Evolutionary conservation across 257 asterid species (phyloP).

Genomic region (Nemophila menziesii): DNA sequence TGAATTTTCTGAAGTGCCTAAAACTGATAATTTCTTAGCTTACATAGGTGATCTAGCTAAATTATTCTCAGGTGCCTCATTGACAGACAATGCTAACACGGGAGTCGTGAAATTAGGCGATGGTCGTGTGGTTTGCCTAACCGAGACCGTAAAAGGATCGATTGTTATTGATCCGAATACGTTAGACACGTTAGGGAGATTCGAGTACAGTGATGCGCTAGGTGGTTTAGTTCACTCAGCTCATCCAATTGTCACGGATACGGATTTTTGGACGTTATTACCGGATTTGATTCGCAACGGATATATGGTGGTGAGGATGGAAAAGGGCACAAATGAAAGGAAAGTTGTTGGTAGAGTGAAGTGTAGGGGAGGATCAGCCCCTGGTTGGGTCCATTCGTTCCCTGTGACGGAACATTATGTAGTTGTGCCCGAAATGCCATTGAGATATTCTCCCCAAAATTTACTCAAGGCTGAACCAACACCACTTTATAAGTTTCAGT

Average conservation of each 20-base stretch:
- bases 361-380: slow-evolving; percentile 72
- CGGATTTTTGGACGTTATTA: slow-evolving; percentile 50
- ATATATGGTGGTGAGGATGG: slow-evolving; percentile 68
- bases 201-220: slow-evolving; percentile 48
- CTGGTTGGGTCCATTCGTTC: slow-evolving; percentile 98
- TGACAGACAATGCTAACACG: slow-evolving; percentile 90
- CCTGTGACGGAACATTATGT: slow-evolving; percentile 82
- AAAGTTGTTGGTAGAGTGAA: slow-evolving; percentile 58
- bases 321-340: slow-evolving; percentile 68
- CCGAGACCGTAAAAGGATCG: slow-evolving; percentile 86
- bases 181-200: slow-evolving; percentile 53
- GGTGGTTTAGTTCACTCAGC: slow-evolving; percentile 87
- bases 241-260: slow-evolving; percentile 79
- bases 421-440: slow-evolving; percentile 94
- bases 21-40: slow-evolving; percentile 49
- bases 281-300: slow-evolving; percentile 84
- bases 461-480: slow-evolving; percentile 88
- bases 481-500: slow-evolving; percentile 75
- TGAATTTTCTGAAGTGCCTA: slow-evolving; percentile 84
- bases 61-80: slow-evolving; percentile 78
- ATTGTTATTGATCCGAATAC: slow-evolving; percentile 55
- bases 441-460: slow-evolving; percentile 77
- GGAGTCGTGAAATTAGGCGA: slow-evolving; percentile 82
- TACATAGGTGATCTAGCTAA: slow-evolving; percentile 77
- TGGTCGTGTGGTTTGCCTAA: slow-evolving; percentile 80